Evolutionary conservation across 495 filamentous ascomycete species (phyloP), one percentile per base, ranked within the genome.

Genomic region (Neurospora sublineolata): DNA sequence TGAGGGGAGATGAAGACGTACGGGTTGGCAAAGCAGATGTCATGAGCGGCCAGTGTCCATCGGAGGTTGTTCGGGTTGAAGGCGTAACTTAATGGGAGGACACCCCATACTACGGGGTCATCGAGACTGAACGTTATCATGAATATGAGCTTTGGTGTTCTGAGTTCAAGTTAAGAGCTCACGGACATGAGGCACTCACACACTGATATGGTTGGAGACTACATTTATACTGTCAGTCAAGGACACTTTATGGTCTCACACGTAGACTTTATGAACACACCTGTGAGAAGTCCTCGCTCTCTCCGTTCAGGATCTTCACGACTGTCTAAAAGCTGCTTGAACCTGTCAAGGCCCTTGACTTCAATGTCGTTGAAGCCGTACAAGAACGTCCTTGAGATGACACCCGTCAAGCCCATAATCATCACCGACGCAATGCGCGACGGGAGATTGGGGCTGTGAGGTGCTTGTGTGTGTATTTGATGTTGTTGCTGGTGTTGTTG

Each of bases 151-250:
- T 42, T 23, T 64, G 68, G 27, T 70, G 72, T 9, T 69, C 23
- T 67, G 37, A 30, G 42, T 58, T 39, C 23, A 41, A 8, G 23
- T 64, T 18, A 12, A 8, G 46, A 37, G 16, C 23, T 82, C 77
- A 76, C 80, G 20, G 44, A 30, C 11, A 11, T 33, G 42, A 39
- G 27, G 3, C 37, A 95, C 93, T 83, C 92, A 98, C 95, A 99
- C 91, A 82, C 92, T 94, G 73, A 93, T 87, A 81, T 99, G 95
- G 80, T 99, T 99, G 38, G 92, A 97, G 10, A 98, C 95, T 97
- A 20, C 20, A 76, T 40, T 20, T 30, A 76, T 67, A 58, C 39
- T 16, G 76, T 76, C 20, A 77, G 76, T 20, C 12, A n/a, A n/a
- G n/a, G n/a, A n/a, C n/a, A n/a, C n/a, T n/a, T n/a, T n/a, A n/a